A percentile compares a stretch with the other conserved stretches of the same genome.
These are phyloP conservation scores for Cladosporium sp. DNA, from an alignment of 2,329 filamentous ascomycete genomes.

Conservation along the genomic window DNA sequence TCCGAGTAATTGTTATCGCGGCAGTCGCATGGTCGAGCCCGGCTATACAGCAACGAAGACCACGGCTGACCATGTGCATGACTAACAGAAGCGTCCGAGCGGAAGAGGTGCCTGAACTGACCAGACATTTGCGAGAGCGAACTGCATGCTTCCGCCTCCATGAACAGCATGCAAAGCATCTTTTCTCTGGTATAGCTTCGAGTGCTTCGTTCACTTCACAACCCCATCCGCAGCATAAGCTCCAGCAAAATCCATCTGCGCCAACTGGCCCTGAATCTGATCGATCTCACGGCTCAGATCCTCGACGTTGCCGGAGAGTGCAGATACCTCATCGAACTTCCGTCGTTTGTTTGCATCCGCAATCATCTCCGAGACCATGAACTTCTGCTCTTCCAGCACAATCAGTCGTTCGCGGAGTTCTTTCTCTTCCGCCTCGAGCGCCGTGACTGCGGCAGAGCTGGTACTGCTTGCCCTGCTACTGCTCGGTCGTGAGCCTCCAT, in stretches of 20 bases:
- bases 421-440: slow-evolving; percentile 78
- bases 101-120: too few species aligned
- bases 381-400: slow-evolving; percentile 85
- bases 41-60: too few species aligned
- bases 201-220: slow-evolving; percentile 22
- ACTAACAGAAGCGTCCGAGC: too few species aligned
- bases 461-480: slow-evolving; percentile 50
- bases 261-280: slow-evolving; percentile 30
- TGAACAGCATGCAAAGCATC: too few species aligned
- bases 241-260: slow-evolving; percentile 34
- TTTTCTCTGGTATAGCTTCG: too few species aligned
- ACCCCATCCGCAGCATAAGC: slow-evolving; percentile 28
- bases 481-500: slow-evolving; percentile 22
- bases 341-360: slow-evolving; percentile 67
- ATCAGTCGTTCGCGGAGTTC: slow-evolving; percentile 73
- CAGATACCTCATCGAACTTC: slow-evolving; percentile 81
- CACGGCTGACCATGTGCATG: too few species aligned
- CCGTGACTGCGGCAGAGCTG: slow-evolving; percentile 45
- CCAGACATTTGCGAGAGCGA: too few species aligned
- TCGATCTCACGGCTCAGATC: slow-evolving; percentile 78
- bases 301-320: slow-evolving; percentile 72
- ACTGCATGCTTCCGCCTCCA: too few species aligned
- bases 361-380: slow-evolving; percentile 84
- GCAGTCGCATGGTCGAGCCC: too few species aligned
- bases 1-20: too few species aligned